These are phyloP conservation scores for Gomphus sp. DNA, from an alignment of 1,284 basidiomycete genomes.

Conservation along the genomic window DNA sequence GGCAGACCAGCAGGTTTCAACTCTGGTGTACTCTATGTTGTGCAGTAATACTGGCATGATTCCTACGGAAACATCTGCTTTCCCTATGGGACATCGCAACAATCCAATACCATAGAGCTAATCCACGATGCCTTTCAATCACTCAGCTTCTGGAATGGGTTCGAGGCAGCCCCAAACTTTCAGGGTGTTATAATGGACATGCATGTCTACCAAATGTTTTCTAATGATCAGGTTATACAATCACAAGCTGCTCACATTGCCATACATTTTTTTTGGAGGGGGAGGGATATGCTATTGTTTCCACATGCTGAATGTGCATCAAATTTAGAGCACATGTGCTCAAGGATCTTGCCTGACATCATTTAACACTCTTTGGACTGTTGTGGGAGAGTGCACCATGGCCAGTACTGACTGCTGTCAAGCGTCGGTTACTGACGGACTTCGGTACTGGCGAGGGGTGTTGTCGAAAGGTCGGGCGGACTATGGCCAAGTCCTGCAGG, in stretches of 20 bases:
- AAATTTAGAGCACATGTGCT: conserved; percentile 43
- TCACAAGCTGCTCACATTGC: conserved; percentile 54
- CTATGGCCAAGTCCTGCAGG: too few relatives aligned
- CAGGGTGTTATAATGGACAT: conserved; percentile 77
- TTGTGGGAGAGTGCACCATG: conserved; percentile 83
- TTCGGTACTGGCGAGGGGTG: too few relatives aligned
- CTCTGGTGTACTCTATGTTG: conserved; percentile 43
- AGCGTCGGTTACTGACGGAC: too few relatives aligned
- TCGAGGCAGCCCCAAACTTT: conserved; percentile 48
- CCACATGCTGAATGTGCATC: background rate
- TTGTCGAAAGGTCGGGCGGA: too few relatives aligned
- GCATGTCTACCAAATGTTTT: conserved; percentile 79
- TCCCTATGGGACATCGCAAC: conserved; percentile 47
- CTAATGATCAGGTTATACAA: conserved; percentile 42
- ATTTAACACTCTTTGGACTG: conserved; percentile 56
- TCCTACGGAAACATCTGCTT: conserved; percentile 67
- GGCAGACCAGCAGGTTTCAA: conserved; percentile 72
- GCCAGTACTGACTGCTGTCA: conserved; percentile 83
- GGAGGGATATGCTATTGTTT: too few relatives aligned
- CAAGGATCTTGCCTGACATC: conserved; percentile 34
- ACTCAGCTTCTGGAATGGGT: conserved; percentile 65
- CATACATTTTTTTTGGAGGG: conserved; percentile 14
- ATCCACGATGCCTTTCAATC: conserved; percentile 85
- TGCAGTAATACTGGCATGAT: conserved; percentile 66
- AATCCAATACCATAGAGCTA: conserved; percentile 58